A percentile compares a stretch with the other conserved stretches of the same genome.
phyloP scores from a whole-genome alignment of 1,139 yeast genomes.

The Pichia sp. region DNA sequence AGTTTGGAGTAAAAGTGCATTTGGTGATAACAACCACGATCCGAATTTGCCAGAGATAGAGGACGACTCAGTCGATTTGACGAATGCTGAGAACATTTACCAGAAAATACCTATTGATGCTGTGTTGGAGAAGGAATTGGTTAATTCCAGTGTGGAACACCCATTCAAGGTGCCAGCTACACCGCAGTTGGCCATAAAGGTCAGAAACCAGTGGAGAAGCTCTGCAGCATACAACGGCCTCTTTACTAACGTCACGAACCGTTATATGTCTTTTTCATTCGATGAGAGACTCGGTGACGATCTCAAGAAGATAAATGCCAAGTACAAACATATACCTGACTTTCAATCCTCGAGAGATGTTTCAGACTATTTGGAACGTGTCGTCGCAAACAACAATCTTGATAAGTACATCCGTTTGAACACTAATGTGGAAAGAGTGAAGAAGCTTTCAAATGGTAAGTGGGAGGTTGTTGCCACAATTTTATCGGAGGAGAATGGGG shows the following conservation, averaged over 20 bases:
- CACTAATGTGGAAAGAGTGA: constrained; percentile 40
- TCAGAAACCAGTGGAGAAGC: constrained; percentile 23
- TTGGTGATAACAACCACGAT: constrained; percentile 19
- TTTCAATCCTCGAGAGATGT: constrained; percentile 32
- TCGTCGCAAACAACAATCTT: constrained; percentile 33
- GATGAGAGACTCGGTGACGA: constrained; percentile 16
- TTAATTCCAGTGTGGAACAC: constrained; percentile 12
- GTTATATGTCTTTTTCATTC: constrained; percentile 43
- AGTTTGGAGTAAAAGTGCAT: constrained; percentile 34
- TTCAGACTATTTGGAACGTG: constrained; percentile 32
- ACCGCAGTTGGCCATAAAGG: constrained; percentile 1
- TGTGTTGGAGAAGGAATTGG: constrained; percentile 12
- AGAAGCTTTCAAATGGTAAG: constrained; percentile 20
- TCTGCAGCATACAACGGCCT: constrained; percentile 37
- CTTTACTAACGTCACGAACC: constrained; percentile 45
- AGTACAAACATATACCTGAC: constrained; percentile 39
- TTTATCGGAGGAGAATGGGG: constrained; percentile 5
- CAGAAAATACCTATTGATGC: constrained; percentile 15
- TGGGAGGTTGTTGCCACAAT: constrained; percentile 17
- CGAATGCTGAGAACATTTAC: constrained; percentile 13
- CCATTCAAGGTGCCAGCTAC: constrained; percentile 14
- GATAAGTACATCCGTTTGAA: constrained; percentile 36
- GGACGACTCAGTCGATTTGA: constrained; percentile 4
- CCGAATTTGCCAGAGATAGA: constrained; percentile 29
- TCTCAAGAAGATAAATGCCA: constrained; percentile 38